Evolutionary conservation across 495 filamentous ascomycete genomes (phyloP).

Genomic region (Aspergillus panamensis): DNA sequence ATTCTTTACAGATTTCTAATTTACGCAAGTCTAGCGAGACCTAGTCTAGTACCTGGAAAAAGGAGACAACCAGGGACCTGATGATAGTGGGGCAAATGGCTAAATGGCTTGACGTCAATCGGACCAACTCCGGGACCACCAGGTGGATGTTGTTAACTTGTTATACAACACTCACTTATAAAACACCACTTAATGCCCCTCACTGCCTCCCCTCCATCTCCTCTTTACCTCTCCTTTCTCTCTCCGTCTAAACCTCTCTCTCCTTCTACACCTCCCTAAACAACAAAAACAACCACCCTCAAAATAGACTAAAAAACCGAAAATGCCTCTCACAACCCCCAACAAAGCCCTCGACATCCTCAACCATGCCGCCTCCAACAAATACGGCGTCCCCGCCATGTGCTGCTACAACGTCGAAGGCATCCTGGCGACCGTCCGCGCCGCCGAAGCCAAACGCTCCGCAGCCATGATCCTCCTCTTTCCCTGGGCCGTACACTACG

Average conservation of each 20-base stretch:
- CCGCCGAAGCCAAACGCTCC: conserved; percentile 68
- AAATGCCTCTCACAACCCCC: conserved; percentile 50
- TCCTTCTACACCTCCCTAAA: not conserved
- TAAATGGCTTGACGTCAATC: conserved; percentile 20
- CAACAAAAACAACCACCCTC: too few species aligned
- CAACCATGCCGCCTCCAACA: conserved; percentile 58
- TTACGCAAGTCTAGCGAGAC: too few species aligned
- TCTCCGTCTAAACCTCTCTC: not conserved
- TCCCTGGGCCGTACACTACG: conserved; percentile 78
- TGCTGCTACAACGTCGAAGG: conserved; percentile 86
- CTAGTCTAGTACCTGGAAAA: too few species aligned
- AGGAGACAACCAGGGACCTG: too few species aligned
- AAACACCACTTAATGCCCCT: not conserved
- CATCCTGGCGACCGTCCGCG: conserved; percentile 73
- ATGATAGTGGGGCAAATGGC: too few species aligned
- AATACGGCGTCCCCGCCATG: conserved; percentile 72
- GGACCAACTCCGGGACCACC: conserved; percentile 26
- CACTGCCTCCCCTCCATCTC: not conserved
- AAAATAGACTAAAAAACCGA: too few species aligned
- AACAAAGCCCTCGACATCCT: conserved; percentile 63
- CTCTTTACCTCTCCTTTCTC: too few species aligned
- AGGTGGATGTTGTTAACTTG: too few species aligned
- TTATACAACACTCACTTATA: too few species aligned
- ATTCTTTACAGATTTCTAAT: too few species aligned
- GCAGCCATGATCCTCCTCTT: conserved; percentile 83